Evolutionary conservation across 148 eudicot genomes (phyloP).

Genomic region (Heliamphora exappendiculata): DNA sequence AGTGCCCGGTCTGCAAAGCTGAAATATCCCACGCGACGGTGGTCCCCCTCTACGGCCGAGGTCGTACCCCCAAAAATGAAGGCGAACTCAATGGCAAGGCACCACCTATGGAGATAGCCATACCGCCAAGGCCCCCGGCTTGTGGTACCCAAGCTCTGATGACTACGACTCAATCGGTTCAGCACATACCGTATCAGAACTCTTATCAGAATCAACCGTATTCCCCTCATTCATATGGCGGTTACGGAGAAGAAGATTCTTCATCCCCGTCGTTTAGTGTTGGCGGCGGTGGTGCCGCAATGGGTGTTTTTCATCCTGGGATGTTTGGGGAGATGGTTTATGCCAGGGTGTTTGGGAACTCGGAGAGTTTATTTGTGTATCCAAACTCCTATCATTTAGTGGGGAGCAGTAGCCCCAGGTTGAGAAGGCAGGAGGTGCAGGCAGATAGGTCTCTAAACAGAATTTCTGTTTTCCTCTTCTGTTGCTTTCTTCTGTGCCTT

Average conservation of each 20-base stretch:
- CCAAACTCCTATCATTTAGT: constrained; percentile 39
- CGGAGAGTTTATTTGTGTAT: constrained; percentile 35
- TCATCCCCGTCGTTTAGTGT: constrained; percentile 17
- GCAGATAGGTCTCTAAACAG: constrained; percentile 56
- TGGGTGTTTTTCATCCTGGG: constrained; percentile 33
- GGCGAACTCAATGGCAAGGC: constrained; percentile 21
- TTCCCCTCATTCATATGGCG: constrained; percentile 5
- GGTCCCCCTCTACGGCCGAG: constrained; percentile 69
- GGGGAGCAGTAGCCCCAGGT: constrained; percentile 37
- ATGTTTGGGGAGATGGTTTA: constrained; percentile 84
- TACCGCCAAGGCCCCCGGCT: constrained; percentile 69
- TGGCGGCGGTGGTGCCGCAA: constrained; percentile 16
- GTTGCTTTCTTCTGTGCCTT: constrained; percentile 62
- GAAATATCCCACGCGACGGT: constrained; percentile 54
- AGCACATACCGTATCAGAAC: constrained; percentile 26
- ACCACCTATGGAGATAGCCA: constrained; percentile 6
- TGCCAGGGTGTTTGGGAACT: constrained; percentile 61
- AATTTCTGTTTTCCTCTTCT: constrained; percentile 50
- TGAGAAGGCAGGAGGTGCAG: constrained; percentile 55
- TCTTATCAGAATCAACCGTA: constrained; percentile 28
- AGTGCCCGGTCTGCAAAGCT: constrained; percentile 82
- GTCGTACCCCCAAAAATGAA: constrained; percentile 24
- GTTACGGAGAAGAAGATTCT: constrained; percentile 17
- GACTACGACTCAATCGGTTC: constrained; percentile 25
- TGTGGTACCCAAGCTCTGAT: constrained; percentile 39